Base-by-base conservation (phyloP, 1,284 basidiomycete genomes). In the Leccinum solheimii region DNA sequence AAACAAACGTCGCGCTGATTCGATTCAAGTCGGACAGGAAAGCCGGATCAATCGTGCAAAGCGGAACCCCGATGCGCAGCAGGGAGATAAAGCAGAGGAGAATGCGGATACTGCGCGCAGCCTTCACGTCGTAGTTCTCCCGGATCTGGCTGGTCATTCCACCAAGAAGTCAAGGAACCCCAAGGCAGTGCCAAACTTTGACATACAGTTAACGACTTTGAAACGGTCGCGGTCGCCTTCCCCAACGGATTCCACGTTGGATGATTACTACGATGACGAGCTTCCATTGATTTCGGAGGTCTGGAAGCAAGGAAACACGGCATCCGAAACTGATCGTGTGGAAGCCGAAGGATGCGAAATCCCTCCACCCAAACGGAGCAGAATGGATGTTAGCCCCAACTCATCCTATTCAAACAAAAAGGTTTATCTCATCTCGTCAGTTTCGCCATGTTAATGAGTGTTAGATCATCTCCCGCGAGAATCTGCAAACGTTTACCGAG, bases 131-230 rank as follows among this genome's bases (percentile, higher is more conserved):
- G 68, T 73, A 5, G 70, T 77, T 40, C 74, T 73, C 27, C 71
- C 84, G 67, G 86, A 84, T 68, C 65, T 83, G 13, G 67, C 76
- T 11, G 55, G 62, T 43, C 52, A 63, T 60, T 32, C 23, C 13
- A 26, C 55, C 26, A 61, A 62, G 36, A 57, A 55, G 30, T 30
- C 56, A 19, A 64, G 32, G 67, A 62, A 79, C 75, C 68, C 64
- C 19, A 80, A 76, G 61, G 57, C 72, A 9, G 62, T 65, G 11
- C 80, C 81, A 8, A 76, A 83, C 62, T 86, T 86, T 64, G 77
- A 84, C 62, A 63, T 88, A n/a, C 75, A 83, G 55, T 80, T 88
- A 56, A 71, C 80, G 6, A 77, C 80, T 48, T 66, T 88, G 57
- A 75, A 73, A 27, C 77, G 82, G 48, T 70, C 72, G 30, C 65